Evolutionary conservation across 345 rosid genomes (phyloP).

Genomic region (Euclidium syriacum): DNA sequence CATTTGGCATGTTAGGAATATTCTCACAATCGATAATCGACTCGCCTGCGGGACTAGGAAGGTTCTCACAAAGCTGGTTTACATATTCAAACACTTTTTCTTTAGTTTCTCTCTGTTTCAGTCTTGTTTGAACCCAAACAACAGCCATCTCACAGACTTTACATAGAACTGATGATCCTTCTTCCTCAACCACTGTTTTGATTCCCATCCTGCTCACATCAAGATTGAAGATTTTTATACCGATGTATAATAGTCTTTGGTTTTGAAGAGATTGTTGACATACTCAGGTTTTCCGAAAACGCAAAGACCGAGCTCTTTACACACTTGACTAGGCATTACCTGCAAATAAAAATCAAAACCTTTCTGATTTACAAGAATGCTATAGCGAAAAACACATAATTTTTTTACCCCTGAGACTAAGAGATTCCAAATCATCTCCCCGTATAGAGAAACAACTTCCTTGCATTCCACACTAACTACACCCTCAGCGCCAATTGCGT

Average conservation of each 20-base stretch:
- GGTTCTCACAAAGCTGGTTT: slow-evolving; percentile 56
- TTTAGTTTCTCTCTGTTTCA: slow-evolving; percentile 48
- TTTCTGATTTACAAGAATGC: not conserved
- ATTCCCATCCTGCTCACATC: slow-evolving; percentile 34
- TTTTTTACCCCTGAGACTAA: slow-evolving; percentile 64
- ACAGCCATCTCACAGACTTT: slow-evolving; percentile 62
- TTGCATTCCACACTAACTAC: slow-evolving; percentile 59
- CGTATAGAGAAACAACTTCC: slow-evolving; percentile 60
- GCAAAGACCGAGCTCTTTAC: slow-evolving; percentile 61
- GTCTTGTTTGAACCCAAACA: slow-evolving; percentile 64
- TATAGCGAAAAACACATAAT: not conserved
- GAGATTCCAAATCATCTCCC: slow-evolving; percentile 71
- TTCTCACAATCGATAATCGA: slow-evolving; percentile 46
- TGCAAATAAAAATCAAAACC: slow-evolving; percentile 18
- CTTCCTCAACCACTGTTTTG: slow-evolving; percentile 40
- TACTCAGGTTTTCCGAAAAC: slow-evolving; percentile 19
- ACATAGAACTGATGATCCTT: slow-evolving; percentile 35
- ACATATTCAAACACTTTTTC: slow-evolving; percentile 51
- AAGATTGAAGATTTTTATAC: not conserved
- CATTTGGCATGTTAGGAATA: slow-evolving; percentile 47
- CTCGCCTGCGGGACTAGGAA: slow-evolving; percentile 67
- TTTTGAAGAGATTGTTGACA: not conserved
- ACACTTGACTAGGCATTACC: slow-evolving; percentile 53
- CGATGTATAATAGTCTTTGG: not conserved
- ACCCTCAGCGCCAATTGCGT: slow-evolving; percentile 77